These are phyloP conservation scores for Barbarea vulgaris DNA, from an alignment of 345 rosid species.

Conservation along the genomic window DNA sequence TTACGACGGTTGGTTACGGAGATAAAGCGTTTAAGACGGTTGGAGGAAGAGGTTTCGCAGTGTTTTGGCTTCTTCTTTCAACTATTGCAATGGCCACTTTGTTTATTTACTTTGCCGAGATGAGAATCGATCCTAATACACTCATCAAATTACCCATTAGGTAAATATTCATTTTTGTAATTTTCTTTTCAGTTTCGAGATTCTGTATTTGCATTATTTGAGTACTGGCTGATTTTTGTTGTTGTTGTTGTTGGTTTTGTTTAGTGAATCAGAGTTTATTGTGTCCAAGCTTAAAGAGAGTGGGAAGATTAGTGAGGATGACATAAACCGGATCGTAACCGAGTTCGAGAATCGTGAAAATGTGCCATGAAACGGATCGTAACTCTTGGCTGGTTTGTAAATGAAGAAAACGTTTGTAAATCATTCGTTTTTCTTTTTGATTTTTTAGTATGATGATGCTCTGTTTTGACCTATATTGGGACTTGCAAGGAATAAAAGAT, in stretches of 20 bases:
- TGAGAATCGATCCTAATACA: slow-evolving; percentile 1
- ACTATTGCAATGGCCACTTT: slow-evolving; percentile 59
- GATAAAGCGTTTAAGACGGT: slow-evolving; percentile 52
- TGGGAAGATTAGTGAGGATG: slow-evolving; percentile 66
- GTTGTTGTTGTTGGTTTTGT: background rate
- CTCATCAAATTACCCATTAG: slow-evolving; percentile 39
- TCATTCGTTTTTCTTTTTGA: background rate
- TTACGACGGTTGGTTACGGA: slow-evolving; percentile 66
- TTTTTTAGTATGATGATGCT: background rate
- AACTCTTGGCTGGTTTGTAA: slow-evolving; percentile 38
- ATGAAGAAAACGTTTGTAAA: background rate
- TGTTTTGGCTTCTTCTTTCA: slow-evolving; percentile 53
- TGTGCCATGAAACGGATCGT: slow-evolving; percentile 33
- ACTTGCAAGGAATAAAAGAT: background rate
- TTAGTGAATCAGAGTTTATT: slow-evolving; percentile 73
- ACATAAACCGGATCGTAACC: slow-evolving; percentile 53
- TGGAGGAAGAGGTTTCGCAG: slow-evolving; percentile 54
- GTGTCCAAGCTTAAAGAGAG: slow-evolving; percentile 75
- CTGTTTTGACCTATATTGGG: background rate
- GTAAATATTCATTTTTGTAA: slow-evolving; percentile 21
- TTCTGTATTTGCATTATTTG: background rate
- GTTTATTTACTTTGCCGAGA: slow-evolving; percentile 48
- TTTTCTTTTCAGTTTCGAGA: background rate
- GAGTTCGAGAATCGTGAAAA: slow-evolving; percentile 58
- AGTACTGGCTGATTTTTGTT: background rate